Percentiles rank a stretch among this genome's conserved stretches.
These are phyloP conservation scores for Talaromyces sp. DNA, from an alignment of 2,329 filamentous ascomycete species.

Conservation along the genomic window DNA sequence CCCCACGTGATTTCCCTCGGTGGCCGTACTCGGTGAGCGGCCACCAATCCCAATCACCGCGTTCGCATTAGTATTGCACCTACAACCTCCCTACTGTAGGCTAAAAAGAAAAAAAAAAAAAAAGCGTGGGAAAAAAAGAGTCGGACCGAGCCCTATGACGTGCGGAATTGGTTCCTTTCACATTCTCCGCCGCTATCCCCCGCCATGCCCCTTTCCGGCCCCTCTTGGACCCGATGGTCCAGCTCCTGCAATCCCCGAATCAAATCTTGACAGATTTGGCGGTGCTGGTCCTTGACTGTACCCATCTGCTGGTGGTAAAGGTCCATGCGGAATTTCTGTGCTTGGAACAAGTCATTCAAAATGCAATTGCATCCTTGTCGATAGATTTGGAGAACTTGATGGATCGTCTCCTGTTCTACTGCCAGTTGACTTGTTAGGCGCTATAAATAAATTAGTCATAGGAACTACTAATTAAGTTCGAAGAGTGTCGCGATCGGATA, in stretches of 20 bases:
- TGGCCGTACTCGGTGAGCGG: conserved; percentile 24
- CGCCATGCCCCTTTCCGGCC: not conserved
- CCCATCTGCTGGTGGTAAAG: conserved; percentile 33
- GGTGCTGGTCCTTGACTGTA: conserved; percentile 32
- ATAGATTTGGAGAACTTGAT: conserved; percentile 49
- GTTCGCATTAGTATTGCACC: conserved; percentile 16
- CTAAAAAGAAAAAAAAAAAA: not conserved
- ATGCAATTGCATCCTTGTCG: conserved; percentile 47
- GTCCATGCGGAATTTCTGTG: conserved; percentile 43
- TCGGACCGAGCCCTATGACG: not conserved
- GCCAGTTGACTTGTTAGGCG: conserved; percentile 50
- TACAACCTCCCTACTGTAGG: conserved; percentile 10
- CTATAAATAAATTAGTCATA: conserved; percentile 24
- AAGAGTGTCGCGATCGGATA: not conserved
- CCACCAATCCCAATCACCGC: conserved; percentile 21
- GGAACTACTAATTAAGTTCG: not conserved
- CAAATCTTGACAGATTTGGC: conserved; percentile 33
- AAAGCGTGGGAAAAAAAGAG: not conserved
- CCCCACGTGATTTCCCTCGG: conserved; percentile 29
- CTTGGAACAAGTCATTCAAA: conserved; percentile 45
- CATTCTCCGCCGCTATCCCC: not conserved
- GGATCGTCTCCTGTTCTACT: conserved; percentile 49
- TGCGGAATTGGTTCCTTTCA: not conserved
- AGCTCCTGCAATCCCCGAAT: conserved; percentile 32
- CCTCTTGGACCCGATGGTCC: conserved; percentile 25